Evolutionary conservation across 441 rosid genomes (phyloP).

Genomic region (Populus tomentosa): DNA sequence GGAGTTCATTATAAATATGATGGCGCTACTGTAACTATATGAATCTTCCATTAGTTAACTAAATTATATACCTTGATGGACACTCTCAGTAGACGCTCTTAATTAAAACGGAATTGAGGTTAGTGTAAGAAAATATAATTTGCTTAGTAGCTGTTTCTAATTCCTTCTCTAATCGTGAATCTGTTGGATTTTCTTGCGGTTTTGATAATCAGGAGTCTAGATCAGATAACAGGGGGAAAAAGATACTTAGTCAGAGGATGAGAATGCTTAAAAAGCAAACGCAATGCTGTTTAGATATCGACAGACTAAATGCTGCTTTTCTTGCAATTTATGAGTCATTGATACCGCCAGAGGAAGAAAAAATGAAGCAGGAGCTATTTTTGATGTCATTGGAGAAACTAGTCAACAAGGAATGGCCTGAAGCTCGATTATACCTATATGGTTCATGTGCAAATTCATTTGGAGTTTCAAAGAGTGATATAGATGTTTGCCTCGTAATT

Average conservation of each 20-base stretch:
- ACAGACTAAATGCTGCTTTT: constrained; percentile 51
- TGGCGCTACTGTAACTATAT: too few relatives aligned
- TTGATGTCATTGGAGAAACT: constrained; percentile 58
- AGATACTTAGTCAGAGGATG: constrained; percentile 59
- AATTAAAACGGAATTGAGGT: neutral
- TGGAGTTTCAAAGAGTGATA: constrained; percentile 28
- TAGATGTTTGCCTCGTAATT: constrained; percentile 86
- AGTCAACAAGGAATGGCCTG: constrained; percentile 83
- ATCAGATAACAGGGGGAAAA: constrained; percentile 69
- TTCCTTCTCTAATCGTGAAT: neutral
- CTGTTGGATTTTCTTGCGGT: constrained; percentile 13
- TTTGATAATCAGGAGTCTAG: constrained; percentile 60
- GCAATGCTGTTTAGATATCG: constrained; percentile 63
- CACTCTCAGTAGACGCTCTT: neutral
- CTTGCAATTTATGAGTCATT: constrained; percentile 61
- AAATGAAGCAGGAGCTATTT: constrained; percentile 70
- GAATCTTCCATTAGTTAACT: neutral
- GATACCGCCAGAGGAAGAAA: constrained; percentile 77
- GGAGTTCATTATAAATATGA: neutral
- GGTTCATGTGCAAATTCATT: constrained; percentile 93
- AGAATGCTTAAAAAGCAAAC: constrained; percentile 47
- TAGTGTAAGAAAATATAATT: neutral
- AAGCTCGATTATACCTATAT: constrained; percentile 70
- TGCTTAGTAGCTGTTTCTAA: neutral
- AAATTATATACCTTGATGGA: neutral